A percentile compares a stretch with the other conserved stretches of the same genome.
Evolutionary conservation across 1,139 yeast species (phyloP).

Genomic region (Pichia sp.): DNA sequence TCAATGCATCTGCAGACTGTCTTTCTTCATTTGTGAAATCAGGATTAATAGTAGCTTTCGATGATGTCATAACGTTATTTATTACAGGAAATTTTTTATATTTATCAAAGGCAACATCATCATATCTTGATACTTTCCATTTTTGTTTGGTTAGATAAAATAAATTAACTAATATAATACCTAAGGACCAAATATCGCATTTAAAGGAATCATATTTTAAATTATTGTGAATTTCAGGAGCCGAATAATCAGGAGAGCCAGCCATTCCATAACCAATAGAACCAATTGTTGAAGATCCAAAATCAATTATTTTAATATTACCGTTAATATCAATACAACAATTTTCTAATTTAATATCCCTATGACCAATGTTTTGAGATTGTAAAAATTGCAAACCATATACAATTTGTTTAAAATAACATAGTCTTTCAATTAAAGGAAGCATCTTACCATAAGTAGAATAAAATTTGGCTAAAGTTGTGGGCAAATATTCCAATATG

Average conservation of each 20-base stretch:
- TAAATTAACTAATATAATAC: conserved; percentile 36
- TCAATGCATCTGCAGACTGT: conserved; percentile 1
- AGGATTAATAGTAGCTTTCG: not conserved
- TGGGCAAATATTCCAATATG: conserved; percentile 42
- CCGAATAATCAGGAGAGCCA: conserved; percentile 41
- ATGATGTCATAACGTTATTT: conserved; percentile 1
- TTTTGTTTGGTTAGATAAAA: conserved; percentile 21
- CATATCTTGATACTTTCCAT: conserved; percentile 29
- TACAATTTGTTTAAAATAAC: conserved; percentile 43
- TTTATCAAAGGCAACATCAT: not conserved
- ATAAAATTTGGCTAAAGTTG: conserved; percentile 37
- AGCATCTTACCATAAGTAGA: conserved; percentile 32
- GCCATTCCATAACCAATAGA: conserved; percentile 37
- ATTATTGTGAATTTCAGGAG: conserved; percentile 41
- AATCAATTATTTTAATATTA: conserved; percentile 47
- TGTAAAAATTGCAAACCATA: conserved; percentile 41
- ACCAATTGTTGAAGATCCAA: conserved; percentile 39
- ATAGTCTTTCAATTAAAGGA: conserved; percentile 31
- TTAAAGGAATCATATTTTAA: conserved; percentile 38
- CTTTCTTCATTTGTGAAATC: not conserved
- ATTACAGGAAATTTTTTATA: conserved; percentile 3
- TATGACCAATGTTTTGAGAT: conserved; percentile 42
- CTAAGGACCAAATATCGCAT: conserved; percentile 48
- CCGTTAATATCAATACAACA: conserved; percentile 44
- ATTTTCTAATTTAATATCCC: conserved; percentile 51